Evolutionary conservation across 129 eudicot species (phyloP).

Genomic region (Silybum marianum): DNA sequence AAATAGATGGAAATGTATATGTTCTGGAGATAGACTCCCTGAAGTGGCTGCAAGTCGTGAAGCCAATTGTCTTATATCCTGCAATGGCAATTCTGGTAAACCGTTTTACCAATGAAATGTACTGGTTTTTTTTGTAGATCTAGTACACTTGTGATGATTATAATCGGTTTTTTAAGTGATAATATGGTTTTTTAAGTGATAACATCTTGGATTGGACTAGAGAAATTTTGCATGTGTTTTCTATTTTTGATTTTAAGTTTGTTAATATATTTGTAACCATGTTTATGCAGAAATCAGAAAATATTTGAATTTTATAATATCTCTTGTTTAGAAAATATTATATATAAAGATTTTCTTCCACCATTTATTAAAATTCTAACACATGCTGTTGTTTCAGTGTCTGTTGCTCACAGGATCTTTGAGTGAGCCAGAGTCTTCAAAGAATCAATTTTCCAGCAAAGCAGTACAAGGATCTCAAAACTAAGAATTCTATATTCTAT

Average conservation of each 20-base stretch:
- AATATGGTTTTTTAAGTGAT: too few species aligned
- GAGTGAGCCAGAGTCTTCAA: conserved; percentile 39
- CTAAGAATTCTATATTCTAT: too few species aligned
- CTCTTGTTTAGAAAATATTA: neutral
- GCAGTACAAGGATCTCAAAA: conserved; percentile 10
- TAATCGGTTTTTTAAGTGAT: neutral
- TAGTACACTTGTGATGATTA: neutral
- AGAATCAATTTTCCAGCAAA: conserved; percentile 56
- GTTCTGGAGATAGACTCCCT: conserved; percentile 61
- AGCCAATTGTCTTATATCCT: conserved; percentile 59
- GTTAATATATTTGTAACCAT: neutral
- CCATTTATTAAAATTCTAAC: neutral
- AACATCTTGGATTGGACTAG: neutral
- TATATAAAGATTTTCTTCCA: neutral
- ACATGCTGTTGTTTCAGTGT: conserved; percentile 12
- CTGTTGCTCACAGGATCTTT: conserved; percentile 51
- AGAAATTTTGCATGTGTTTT: neutral
- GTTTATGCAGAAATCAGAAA: neutral
- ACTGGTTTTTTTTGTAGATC: neutral
- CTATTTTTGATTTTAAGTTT: neutral
- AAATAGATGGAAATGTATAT: conserved; percentile 65
- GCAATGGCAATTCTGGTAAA: conserved; percentile 88
- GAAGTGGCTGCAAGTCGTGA: conserved; percentile 44
- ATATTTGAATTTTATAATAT: neutral
- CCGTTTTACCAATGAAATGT: neutral